Evolutionary conservation across 352 stramenopile species (phyloP).

Genomic region (Plasmopara viticola): DNA sequence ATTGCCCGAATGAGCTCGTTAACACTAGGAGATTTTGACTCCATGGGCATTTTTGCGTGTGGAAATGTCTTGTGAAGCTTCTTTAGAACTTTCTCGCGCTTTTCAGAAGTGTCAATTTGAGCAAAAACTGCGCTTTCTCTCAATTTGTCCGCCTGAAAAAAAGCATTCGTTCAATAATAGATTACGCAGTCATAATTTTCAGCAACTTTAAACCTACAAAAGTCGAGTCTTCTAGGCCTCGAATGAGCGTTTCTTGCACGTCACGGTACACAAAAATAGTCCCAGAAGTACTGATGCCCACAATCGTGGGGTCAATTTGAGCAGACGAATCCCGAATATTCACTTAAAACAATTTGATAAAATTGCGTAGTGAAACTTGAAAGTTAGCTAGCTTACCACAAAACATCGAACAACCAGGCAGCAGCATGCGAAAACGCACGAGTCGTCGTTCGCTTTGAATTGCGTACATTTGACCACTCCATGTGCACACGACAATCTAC

Average conservation of each 20-base stretch:
- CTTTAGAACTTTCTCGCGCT: constrained; percentile 34
- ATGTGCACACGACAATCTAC: constrained; percentile 64
- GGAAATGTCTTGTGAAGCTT: constrained; percentile 25
- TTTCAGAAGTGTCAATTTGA: constrained; percentile 36
- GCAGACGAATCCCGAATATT: constrained; percentile 27
- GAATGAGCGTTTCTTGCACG: constrained; percentile 36
- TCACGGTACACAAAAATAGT: constrained; percentile 55
- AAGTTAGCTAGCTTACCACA: constrained; percentile 35
- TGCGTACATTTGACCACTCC: constrained; percentile 57
- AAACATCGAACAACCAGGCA: constrained; percentile 57
- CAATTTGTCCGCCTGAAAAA: constrained; percentile 31
- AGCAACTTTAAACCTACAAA: constrained; percentile 25
- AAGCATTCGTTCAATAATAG: not conserved
- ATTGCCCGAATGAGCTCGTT: constrained; percentile 26
- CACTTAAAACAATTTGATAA: constrained; percentile 13
- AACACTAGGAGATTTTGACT: constrained; percentile 6
- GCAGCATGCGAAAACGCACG: constrained; percentile 57
- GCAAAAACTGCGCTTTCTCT: constrained; percentile 26
- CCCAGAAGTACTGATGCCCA: constrained; percentile 61
- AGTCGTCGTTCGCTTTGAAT: constrained; percentile 36
- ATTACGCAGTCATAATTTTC: not conserved
- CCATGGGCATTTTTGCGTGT: not conserved
- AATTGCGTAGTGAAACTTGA: not conserved
- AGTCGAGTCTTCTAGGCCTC: constrained; percentile 32
- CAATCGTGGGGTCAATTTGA: constrained; percentile 35